These are phyloP conservation scores for Leccinum huronense DNA, from an alignment of 1,284 basidiomycete genomes.

Conservation along the genomic window DNA sequence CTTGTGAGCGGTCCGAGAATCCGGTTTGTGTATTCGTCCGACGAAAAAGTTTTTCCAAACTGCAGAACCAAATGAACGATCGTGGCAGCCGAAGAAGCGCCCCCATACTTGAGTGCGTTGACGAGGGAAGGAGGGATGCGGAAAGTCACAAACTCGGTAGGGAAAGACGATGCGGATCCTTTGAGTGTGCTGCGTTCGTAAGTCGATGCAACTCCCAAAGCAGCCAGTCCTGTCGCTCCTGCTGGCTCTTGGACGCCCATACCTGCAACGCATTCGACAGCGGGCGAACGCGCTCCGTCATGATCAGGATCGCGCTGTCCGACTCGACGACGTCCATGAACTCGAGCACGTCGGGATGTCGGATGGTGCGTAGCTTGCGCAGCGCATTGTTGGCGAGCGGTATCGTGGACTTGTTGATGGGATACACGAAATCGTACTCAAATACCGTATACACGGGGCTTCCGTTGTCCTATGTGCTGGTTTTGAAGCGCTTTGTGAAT, in stretches of 20 bases:
- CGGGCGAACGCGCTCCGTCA: conserved; percentile 90
- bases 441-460: conserved; percentile 78
- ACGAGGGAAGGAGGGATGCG: conserved; percentile 87
- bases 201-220: conserved; percentile 87
- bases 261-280: conserved; percentile 64
- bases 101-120: conserved; percentile 81
- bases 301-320: conserved; percentile 85
- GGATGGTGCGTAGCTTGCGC: conserved; percentile 85
- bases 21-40: conserved; percentile 68
- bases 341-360: conserved; percentile 95
- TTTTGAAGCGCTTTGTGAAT: background rate
- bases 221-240: conserved; percentile 83
- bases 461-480: conserved; percentile 74
- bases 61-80: conserved; percentile 83
- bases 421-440: conserved; percentile 77
- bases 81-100: conserved; percentile 66
- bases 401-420: conserved; percentile 55
- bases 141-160: conserved; percentile 83
- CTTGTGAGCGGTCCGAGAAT: conserved; percentile 81
- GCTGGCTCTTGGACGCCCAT: conserved; percentile 61
- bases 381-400: conserved; percentile 89
- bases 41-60: conserved; percentile 71
- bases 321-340: conserved; percentile 94
- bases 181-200: conserved; percentile 60
- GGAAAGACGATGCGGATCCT: conserved; percentile 78